phyloP scores from a whole-genome alignment of 192 early-diverging fungal genomes.

The Rhizophagus clarus region DNA sequence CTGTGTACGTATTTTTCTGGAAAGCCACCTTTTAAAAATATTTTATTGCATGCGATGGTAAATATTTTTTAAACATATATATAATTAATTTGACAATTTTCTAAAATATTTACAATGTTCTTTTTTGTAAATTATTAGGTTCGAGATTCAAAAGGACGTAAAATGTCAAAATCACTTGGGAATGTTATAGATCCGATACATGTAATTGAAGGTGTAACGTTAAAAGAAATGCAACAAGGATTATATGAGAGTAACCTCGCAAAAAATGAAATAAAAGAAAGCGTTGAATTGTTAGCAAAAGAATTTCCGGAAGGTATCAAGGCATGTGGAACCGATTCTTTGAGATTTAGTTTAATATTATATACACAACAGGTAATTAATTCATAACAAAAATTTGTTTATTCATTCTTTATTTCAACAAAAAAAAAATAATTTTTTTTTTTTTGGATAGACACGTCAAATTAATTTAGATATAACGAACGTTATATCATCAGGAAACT shows the following conservation, averaged over 20 bases:
- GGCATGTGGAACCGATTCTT: conserved; percentile 87
- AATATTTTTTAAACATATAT: conserved; percentile 39
- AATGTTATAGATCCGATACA: conserved; percentile 88
- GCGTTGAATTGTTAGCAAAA: conserved; percentile 62
- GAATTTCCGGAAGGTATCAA: conserved; percentile 92
- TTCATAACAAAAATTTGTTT: not conserved
- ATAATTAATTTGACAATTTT: not conserved
- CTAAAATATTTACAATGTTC: not conserved
- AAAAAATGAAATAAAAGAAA: conserved; percentile 70
- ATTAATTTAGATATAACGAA: conserved; percentile 92
- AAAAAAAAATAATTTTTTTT: too few species aligned
- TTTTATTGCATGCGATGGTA: conserved; percentile 96
- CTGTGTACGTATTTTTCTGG: conserved; percentile 82
- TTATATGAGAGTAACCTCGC: conserved; percentile 78
- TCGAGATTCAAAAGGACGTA: conserved; percentile 82
- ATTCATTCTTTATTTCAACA: not conserved
- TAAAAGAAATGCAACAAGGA: conserved; percentile 66
- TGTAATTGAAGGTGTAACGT: conserved; percentile 82
- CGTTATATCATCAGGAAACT: conserved; percentile 83
- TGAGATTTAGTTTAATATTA: conserved; percentile 68
- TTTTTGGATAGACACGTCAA: conserved; percentile 66
- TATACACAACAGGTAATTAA: conserved; percentile 63
- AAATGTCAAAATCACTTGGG: conserved; percentile 89
- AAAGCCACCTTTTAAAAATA: conserved; percentile 80
- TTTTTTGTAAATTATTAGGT: conserved; percentile 37